A percentile compares a stretch with the other conserved stretches of the same genome.
Evolutionary conservation across 805 yeast species (phyloP).

Genomic region (Jamesozyma gamospora): DNA sequence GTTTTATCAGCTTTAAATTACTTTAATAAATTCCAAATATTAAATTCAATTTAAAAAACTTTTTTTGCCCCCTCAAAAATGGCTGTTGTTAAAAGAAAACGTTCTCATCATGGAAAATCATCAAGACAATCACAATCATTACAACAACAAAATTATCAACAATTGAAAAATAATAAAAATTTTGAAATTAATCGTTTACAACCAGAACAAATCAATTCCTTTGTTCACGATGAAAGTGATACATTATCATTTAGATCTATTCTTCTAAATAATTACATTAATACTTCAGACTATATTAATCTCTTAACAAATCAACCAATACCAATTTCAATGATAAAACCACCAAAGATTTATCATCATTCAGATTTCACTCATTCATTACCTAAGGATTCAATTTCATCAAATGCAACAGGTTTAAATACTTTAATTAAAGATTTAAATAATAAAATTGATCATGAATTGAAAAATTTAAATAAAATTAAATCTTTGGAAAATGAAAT

Average conservation of each 20-base stretch:
- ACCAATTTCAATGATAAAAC: constrained; percentile 15
- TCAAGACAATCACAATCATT: constrained; percentile 7
- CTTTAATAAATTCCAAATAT: no score
- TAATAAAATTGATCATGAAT: neutral
- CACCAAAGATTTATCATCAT: constrained; percentile 8
- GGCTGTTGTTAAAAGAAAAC: constrained; percentile 24
- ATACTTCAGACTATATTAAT: constrained; percentile 16
- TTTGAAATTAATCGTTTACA: constrained; percentile 18
- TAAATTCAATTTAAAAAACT: no score
- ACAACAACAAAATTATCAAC: constrained; percentile 14
- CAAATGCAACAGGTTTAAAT: neutral
- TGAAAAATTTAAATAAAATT: neutral
- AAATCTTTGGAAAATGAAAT: neutral
- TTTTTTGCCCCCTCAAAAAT: constrained; percentile 5
- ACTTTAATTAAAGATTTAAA: neutral
- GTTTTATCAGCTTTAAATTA: no score
- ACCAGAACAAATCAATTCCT: constrained; percentile 20
- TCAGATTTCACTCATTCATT: neutral
- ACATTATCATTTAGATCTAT: constrained; percentile 24
- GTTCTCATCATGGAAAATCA: constrained; percentile 16
- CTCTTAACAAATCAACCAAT: constrained; percentile 17
- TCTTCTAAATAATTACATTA: constrained; percentile 18
- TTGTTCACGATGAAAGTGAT: constrained; percentile 28
- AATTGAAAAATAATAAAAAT: constrained; percentile 12
- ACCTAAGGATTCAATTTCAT: no score